Evolutionary conservation across 2,329 filamentous ascomycete species (phyloP).

Genomic region (Trichoderma atroviride): DNA sequence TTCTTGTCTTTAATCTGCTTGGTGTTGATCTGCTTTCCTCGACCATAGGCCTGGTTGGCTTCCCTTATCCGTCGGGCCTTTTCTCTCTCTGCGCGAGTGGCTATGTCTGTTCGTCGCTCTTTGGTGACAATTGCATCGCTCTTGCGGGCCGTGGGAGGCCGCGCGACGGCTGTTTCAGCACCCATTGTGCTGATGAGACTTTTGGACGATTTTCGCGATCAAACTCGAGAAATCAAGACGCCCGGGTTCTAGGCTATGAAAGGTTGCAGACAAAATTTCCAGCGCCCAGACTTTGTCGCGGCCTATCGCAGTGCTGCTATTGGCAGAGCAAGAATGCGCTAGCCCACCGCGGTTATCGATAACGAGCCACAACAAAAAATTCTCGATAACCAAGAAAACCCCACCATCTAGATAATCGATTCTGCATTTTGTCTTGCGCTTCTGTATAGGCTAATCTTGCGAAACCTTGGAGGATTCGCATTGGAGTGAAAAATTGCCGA

Average conservation of each 20-base stretch:
- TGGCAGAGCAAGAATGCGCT: slow-evolving; percentile 30
- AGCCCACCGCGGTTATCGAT: slow-evolving; percentile 40
- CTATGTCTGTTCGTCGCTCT: slow-evolving; percentile 54
- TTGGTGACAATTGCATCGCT: slow-evolving; percentile 56
- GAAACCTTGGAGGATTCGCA: not conserved
- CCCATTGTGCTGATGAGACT: slow-evolving; percentile 40
- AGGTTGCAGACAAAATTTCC: slow-evolving; percentile 41
- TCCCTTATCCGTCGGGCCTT: slow-evolving; percentile 57
- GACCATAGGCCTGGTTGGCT: slow-evolving; percentile 79
- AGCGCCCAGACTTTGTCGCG: slow-evolving; percentile 31
- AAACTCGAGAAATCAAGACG: not conserved
- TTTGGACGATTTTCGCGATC: not conserved
- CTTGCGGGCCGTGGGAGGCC: slow-evolving; percentile 44
- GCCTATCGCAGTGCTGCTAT: slow-evolving; percentile 36
- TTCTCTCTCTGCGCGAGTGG: slow-evolving; percentile 54
- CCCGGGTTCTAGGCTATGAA: not conserved
- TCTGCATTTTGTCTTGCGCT: slow-evolving; percentile 23
- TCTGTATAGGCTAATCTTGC: slow-evolving; percentile 1
- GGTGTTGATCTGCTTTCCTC: slow-evolving; percentile 74
- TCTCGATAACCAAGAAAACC: slow-evolving; percentile 43
- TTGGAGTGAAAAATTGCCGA: not conserved
- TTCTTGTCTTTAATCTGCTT: slow-evolving; percentile 86
- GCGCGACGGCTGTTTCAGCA: slow-evolving; percentile 41
- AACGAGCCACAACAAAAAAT: slow-evolving; percentile 42
- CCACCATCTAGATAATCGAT: slow-evolving; percentile 36